A percentile compares a stretch with the other conserved stretches of the same genome.
Conservation (phyloP, 23 red algal species). For the Gracilariopsis chorda region DNA sequence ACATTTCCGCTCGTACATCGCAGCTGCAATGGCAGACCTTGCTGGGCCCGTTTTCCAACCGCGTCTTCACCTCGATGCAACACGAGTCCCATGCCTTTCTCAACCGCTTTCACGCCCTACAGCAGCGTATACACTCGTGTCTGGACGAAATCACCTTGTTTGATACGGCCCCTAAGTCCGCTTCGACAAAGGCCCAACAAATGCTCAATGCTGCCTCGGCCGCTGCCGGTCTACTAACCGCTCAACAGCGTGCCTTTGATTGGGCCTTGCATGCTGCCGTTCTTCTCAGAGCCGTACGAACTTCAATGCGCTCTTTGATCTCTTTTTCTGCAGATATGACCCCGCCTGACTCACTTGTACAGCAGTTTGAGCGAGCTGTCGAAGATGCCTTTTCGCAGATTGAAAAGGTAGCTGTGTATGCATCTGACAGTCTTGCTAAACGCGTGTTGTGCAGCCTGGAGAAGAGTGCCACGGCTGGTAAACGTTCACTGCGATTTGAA, state of each 20-base stretch:
- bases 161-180: not conserved
- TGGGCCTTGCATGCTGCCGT: constrained; percentile 35
- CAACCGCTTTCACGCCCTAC: constrained; percentile 4
- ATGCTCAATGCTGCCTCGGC: not conserved
- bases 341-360: not conserved
- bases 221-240: constrained; percentile 16
- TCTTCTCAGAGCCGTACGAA: not conserved
- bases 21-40: not conserved
- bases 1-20: not conserved
- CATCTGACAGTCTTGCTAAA: not conserved
- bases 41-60: not conserved
- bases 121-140: not conserved
- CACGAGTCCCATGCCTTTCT: constrained; percentile 1
- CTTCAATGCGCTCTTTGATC: not conserved
- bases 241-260: constrained; percentile 40
- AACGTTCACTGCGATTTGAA: constrained; percentile 41
- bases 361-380: constrained; percentile 14
- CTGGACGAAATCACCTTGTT: not conserved
- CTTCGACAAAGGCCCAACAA: not conserved
- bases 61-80: not conserved
- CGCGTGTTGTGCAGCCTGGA: constrained; percentile 13
- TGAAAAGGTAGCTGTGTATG: constrained; percentile 24
- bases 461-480: not conserved
- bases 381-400: constrained; percentile 22
- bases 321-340: not conserved